phyloP scores from a whole-genome alignment of 192 early-diverging fungal genomes.

The Kappamyces sp. region DNA sequence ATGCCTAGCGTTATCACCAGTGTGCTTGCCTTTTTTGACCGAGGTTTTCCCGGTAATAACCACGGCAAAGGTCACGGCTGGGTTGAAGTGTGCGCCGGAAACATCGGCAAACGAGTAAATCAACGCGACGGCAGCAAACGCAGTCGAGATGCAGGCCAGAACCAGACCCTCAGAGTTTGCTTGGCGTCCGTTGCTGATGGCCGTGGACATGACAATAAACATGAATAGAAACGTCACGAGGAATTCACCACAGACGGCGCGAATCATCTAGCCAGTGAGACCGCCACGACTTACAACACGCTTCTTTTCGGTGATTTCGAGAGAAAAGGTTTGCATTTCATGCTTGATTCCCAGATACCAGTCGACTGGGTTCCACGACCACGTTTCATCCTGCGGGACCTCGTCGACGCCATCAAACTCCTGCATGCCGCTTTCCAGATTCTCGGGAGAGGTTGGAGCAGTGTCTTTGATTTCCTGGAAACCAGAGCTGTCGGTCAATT shows the following conservation, averaged over 20 bases:
- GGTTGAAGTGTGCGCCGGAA: constrained; percentile 61
- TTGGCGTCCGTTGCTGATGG: constrained; percentile 50
- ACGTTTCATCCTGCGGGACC: constrained; percentile 9
- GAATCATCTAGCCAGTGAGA: constrained; percentile 32
- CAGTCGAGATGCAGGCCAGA: constrained; percentile 44
- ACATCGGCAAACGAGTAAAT: constrained; percentile 65
- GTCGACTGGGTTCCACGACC: constrained; percentile 43
- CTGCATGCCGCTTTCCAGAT: constrained; percentile 1
- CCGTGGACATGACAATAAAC: constrained; percentile 47
- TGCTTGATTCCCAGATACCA: constrained; percentile 42
- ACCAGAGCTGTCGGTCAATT: not conserved
- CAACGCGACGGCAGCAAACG: constrained; percentile 42
- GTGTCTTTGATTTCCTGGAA: constrained; percentile 14
- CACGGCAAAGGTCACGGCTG: constrained; percentile 55
- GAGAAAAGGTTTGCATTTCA: constrained; percentile 40
- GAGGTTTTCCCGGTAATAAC: constrained; percentile 53
- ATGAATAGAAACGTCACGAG: constrained; percentile 57
- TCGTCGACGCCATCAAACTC: not conserved
- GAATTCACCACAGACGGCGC: constrained; percentile 54
- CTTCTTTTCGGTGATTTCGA: constrained; percentile 48
- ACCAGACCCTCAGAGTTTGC: constrained; percentile 41
- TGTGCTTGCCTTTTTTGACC: constrained; percentile 39
- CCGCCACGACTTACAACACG: constrained; percentile 36
- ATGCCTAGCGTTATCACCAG: constrained; percentile 29
- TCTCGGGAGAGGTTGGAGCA: not conserved